Percentiles rank a stretch among this genome's conserved stretches.
Evolutionary conservation across 331 rosid species (phyloP).

Genomic region (Acacia pycnantha): DNA sequence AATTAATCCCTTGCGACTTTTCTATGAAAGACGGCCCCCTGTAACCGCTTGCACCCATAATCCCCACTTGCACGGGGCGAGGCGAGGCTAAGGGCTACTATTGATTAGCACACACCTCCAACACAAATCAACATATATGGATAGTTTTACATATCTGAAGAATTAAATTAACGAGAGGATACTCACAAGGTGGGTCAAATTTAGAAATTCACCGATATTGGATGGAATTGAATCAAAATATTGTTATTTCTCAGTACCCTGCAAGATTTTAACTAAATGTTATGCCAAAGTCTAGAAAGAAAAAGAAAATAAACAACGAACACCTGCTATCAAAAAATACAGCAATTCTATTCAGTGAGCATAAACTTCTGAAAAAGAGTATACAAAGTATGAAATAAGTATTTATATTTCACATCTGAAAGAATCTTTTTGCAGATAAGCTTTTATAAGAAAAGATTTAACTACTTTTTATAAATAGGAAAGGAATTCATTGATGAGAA

Average conservation of each 20-base stretch:
- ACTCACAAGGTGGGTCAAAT: constrained; percentile 68
- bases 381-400: no score
- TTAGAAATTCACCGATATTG: constrained; percentile 48
- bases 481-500: no score
- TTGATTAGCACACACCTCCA: background rate
- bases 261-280: constrained; percentile 32
- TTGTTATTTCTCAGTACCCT: constrained; percentile 74
- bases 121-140: background rate
- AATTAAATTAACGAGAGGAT: constrained; percentile 2
- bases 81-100: background rate
- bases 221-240: constrained; percentile 63
- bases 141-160: background rate
- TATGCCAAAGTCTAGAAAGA: constrained; percentile 5
- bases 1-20: no score
- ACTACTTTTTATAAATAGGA: no score
- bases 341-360: constrained; percentile 10
- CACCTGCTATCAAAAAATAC: no score
- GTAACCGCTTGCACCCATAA: no score
- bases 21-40: no score
- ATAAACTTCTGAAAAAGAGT: background rate
- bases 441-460: no score
- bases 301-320: background rate
- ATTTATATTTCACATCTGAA: no score
- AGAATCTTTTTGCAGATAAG: no score
- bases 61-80: background rate